Evolutionary conservation across 2,329 filamentous ascomycete species (phyloP), one percentile per base, ranked within the genome.

Genomic region (Neoscytalidium dimidiatum): DNA sequence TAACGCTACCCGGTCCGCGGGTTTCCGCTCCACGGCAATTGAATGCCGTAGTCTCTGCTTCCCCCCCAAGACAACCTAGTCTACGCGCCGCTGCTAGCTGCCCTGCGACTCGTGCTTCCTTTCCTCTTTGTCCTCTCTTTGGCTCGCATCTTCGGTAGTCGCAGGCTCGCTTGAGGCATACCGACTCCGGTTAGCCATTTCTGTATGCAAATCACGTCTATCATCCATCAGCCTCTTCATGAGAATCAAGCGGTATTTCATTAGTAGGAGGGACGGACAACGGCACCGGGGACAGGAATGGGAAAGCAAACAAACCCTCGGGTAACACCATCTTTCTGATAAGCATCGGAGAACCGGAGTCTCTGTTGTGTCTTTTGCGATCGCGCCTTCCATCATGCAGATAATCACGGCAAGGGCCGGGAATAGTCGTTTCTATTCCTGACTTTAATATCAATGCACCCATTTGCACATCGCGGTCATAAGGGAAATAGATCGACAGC

Each of bases 1-100:
- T 46, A 60, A 60, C 56, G 35, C 56, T 46, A 33, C 56, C 38
- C 26, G 21, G 53, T 29, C 23, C 49, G 49, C 49, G 49, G 49
- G 49, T 52, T 52, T 35, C 49, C 49, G 48, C 44, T 29, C 2
- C 46, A 29, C 49, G 49, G 49, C 49, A 52, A 33, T 33, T n/a
- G n/a, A 51, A 29, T 31, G 48, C 48, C 48, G 23, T 51, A 9
- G 19, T 48, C 19, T 28, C 23, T 14, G 41, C 9, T 28, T 11
- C 5, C 46, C 3, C 13, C 26, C 23, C 26, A 17, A 29, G 26
- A 35, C 28, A 19, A 33, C 1, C 4, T 46, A 33, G 48, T n/a
- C n/a, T n/a, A n/a, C n/a, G n/a, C n/a, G n/a, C n/a, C n/a, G n/a
- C n/a, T n/a, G n/a, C 4, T 29, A 51, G 48, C 7, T 4, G 26